These are phyloP conservation scores for Galeopsis tetrahit DNA, from an alignment of 257 asterid genomes.

Conservation along the genomic window DNA sequence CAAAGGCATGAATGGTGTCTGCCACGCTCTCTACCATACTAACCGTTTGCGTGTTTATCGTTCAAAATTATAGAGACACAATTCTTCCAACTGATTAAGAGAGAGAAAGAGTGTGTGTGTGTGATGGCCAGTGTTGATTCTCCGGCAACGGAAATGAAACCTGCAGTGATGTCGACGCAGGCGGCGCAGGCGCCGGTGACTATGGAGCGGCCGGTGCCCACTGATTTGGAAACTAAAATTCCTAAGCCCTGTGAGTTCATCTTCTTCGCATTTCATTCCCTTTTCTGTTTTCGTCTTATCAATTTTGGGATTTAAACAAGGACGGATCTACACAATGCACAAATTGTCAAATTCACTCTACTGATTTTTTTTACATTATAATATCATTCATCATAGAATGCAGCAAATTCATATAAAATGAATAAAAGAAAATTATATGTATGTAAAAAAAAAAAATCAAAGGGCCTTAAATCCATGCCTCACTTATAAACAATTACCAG, in stretches of 20 bases:
- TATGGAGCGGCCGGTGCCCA: conserved; percentile 51
- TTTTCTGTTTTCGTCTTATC: background rate
- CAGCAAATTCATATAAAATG: no score
- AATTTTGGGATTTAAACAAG: background rate
- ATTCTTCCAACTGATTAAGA: background rate
- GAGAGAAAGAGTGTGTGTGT: background rate
- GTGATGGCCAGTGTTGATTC: conserved; percentile 29
- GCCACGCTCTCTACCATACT: no score
- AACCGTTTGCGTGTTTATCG: background rate
- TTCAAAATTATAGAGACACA: background rate
- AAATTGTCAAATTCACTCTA: no score
- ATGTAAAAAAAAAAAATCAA: no score
- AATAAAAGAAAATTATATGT: no score
- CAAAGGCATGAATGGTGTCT: no score
- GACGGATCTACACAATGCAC: no score
- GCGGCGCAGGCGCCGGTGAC: conserved; percentile 85
- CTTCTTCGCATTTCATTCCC: background rate
- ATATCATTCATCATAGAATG: no score
- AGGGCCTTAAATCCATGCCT: no score
- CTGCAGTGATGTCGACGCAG: conserved; percentile 51
- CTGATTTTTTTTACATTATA: no score
- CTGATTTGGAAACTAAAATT: conserved; percentile 59
- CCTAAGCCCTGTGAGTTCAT: conserved; percentile 70
- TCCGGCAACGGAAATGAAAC: conserved; percentile 40
- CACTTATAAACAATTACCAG: background rate